Percentiles rank a stretch among this genome's conserved stretches.
Evolutionary conservation across 306 rosid genomes (phyloP).

Genomic region (Malus asiatica): DNA sequence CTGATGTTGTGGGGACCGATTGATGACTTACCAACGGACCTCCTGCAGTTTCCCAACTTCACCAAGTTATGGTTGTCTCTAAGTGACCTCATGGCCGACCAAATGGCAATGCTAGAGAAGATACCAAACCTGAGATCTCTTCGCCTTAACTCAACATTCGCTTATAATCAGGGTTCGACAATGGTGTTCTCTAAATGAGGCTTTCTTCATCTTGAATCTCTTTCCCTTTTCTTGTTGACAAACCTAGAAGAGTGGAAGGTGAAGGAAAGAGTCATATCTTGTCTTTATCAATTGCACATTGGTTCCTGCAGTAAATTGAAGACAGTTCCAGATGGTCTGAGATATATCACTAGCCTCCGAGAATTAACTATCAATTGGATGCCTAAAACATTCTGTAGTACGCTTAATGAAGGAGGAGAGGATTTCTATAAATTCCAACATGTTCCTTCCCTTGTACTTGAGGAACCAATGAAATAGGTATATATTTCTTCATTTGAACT

Average conservation of each 20-base stretch:
- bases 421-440: conserved; percentile 42
- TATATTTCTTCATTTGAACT: neutral
- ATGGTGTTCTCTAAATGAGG: conserved; percentile 22
- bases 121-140: conserved; percentile 34
- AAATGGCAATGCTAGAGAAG: conserved; percentile 34
- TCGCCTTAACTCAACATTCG: conserved; percentile 11
- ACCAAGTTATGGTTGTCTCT: conserved; percentile 34
- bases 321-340: conserved; percentile 42
- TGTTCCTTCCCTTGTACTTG: conserved; percentile 30
- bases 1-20: neutral
- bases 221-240: conserved; percentile 9
- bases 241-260: neutral
- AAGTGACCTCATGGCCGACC: conserved; percentile 31
- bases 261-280: neutral
- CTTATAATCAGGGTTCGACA: conserved; percentile 7
- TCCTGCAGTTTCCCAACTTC: conserved; percentile 20
- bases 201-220: conserved; percentile 33
- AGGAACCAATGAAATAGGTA: neutral
- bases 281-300: neutral
- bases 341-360: conserved; percentile 15
- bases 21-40: neutral
- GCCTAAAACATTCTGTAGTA: conserved; percentile 36
- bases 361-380: conserved; percentile 42
- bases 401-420: conserved; percentile 32
- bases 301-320: neutral